Conservation (phyloP, 129 eudicot species). For the Tanacetum coccineum region DNA sequence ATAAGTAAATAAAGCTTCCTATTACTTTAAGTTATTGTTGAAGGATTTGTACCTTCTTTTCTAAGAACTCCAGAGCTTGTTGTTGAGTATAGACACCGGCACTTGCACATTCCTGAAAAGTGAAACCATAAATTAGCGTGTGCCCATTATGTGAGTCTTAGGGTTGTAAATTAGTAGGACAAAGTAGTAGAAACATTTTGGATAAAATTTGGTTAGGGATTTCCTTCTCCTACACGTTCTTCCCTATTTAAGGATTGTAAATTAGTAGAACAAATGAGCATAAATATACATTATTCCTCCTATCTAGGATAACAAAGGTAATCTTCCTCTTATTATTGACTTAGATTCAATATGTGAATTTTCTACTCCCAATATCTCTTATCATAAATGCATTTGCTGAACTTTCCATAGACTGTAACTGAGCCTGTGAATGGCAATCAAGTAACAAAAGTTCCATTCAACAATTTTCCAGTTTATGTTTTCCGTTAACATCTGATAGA, state of each 20-base stretch:
- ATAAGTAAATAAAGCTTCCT: slow-evolving; percentile 1
- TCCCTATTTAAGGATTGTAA: neutral
- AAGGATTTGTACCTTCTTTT: slow-evolving; percentile 64
- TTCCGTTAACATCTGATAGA: slow-evolving; percentile 7
- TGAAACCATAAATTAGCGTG: slow-evolving; percentile 12
- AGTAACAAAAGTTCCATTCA: no score
- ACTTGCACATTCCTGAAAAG: slow-evolving; percentile 72
- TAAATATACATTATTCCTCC: neutral
- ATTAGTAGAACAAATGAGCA: neutral
- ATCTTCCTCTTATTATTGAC: neutral
- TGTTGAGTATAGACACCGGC: slow-evolving; percentile 55
- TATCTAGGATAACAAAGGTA: neutral
- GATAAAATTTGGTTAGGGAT: neutral
- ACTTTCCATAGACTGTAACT: neutral
- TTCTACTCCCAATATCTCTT: slow-evolving; percentile 3
- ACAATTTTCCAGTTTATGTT: neutral
- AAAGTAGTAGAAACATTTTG: neutral
- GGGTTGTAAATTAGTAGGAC: neutral
- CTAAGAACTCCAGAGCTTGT: slow-evolving; percentile 80
- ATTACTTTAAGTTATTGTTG: no score
- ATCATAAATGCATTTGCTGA: slow-evolving; percentile 9
- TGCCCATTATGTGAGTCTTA: neutral
- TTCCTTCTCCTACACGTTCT: neutral
- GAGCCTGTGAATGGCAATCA: neutral
- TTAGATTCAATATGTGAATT: neutral